Evolutionary conservation across 495 filamentous ascomycete genomes (phyloP).

Genomic region (Viridothelium virens): DNA sequence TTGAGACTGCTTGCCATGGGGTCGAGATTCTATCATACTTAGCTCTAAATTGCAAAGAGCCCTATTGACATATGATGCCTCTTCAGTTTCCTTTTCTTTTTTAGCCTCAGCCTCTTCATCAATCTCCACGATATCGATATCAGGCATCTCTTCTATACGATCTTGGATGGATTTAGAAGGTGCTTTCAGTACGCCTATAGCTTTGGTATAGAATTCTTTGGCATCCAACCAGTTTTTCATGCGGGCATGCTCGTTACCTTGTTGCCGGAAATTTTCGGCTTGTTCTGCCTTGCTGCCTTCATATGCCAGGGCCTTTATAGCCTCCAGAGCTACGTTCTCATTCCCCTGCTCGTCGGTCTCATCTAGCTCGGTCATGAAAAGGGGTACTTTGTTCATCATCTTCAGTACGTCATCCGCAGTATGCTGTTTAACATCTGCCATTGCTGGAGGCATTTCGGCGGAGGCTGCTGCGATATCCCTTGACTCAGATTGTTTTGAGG

Average conservation of each 20-base stretch:
- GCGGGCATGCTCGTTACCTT: slow-evolving; percentile 80
- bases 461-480: slow-evolving; percentile 9
- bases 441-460: slow-evolving; percentile 47
- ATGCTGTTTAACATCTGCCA: slow-evolving; percentile 53
- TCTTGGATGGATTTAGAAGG: slow-evolving; percentile 39
- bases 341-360: slow-evolving; percentile 45
- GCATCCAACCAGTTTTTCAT: slow-evolving; percentile 71
- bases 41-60: slow-evolving; percentile 77
- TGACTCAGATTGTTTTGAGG: background rate
- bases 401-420: slow-evolving; percentile 62
- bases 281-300: slow-evolving; percentile 84
- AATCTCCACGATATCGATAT: slow-evolving; percentile 38
- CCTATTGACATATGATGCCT: slow-evolving; percentile 75
- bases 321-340: slow-evolving; percentile 72
- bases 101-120: slow-evolving; percentile 44
- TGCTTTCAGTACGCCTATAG: slow-evolving; percentile 55
- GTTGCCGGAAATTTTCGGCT: slow-evolving; percentile 68
- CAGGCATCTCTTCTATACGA: slow-evolving; percentile 34
- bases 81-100: slow-evolving; percentile 54
- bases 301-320: slow-evolving; percentile 80
- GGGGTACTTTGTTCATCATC: slow-evolving; percentile 71
- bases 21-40: slow-evolving; percentile 39
- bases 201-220: slow-evolving; percentile 85
- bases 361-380: slow-evolving; percentile 92
- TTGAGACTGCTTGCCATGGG: slow-evolving; percentile 9